Evolutionary conservation across 2,329 filamentous ascomycete genomes (phyloP).

Genomic region (Ascochyta pisi): DNA sequence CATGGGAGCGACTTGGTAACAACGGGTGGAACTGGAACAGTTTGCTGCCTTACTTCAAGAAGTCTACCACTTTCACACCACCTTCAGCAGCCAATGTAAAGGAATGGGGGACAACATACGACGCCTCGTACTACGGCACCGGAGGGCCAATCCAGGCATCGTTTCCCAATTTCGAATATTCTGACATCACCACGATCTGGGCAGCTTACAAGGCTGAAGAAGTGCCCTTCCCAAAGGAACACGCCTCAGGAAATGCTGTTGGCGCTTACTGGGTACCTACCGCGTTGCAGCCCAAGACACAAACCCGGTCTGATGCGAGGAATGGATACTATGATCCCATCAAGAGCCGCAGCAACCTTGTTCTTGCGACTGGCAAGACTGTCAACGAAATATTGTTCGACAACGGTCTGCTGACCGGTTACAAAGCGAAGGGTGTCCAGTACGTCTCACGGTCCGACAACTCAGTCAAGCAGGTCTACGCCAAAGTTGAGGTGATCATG

Average conservation of each 20-base stretch:
- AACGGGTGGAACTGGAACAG: slow-evolving; percentile 50
- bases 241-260: slow-evolving; percentile 35
- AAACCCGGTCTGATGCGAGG: slow-evolving; percentile 46
- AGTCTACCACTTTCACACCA: slow-evolving; percentile 36
- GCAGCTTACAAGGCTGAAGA: slow-evolving; percentile 27
- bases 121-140: slow-evolving; percentile 32
- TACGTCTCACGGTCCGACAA: slow-evolving; percentile 28
- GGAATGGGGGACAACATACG: slow-evolving; percentile 35
- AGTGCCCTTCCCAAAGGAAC: slow-evolving; percentile 32
- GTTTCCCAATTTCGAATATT: slow-evolving; percentile 36
- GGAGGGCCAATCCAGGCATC: slow-evolving; percentile 35
- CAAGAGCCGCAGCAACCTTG: slow-evolving; percentile 29
- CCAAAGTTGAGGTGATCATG: slow-evolving; percentile 62
- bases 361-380: slow-evolving; percentile 30
- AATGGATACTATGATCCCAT: slow-evolving; percentile 36
- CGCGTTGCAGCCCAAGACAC: slow-evolving; percentile 29
- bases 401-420: slow-evolving; percentile 18
- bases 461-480: slow-evolving; percentile 29
- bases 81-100: slow-evolving; percentile 17
- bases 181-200: slow-evolving; percentile 30
- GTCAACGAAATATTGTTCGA: slow-evolving; percentile 38
- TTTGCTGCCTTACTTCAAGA: slow-evolving; percentile 42
- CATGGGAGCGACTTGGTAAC: slow-evolving; percentile 66
- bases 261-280: slow-evolving; percentile 42
- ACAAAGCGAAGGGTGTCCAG: slow-evolving; percentile 31